These are phyloP conservation scores for Suillus occidentalis DNA, from an alignment of 768 basidiomycete species.

Conservation along the genomic window DNA sequence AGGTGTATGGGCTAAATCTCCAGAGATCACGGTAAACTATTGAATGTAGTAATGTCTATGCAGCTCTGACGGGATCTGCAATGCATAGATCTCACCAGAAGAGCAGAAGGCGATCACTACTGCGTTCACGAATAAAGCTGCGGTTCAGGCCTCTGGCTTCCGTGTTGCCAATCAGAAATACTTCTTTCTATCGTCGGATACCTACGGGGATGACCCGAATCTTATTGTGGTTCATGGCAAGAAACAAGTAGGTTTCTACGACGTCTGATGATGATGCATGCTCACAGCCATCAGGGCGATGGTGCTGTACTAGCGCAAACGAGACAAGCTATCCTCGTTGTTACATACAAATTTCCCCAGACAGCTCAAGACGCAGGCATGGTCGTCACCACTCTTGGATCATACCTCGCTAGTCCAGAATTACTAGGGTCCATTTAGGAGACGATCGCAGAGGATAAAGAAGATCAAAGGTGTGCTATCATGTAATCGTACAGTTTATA, in stretches of 20 bases:
- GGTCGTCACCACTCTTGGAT: slow-evolving; percentile 68
- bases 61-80: slow-evolving; percentile 5
- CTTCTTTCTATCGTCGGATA: slow-evolving; percentile 48
- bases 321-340: slow-evolving; percentile 80
- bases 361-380: slow-evolving; percentile 67
- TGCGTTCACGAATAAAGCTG: slow-evolving; percentile 43
- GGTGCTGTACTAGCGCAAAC: slow-evolving; percentile 79
- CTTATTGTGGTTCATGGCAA: slow-evolving; percentile 59
- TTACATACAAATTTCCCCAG: slow-evolving; percentile 64
- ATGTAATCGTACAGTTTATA: slow-evolving; percentile 4
- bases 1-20: slow-evolving; percentile 33
- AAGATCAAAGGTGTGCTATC: slow-evolving; percentile 7
- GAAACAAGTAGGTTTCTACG: slow-evolving; percentile 59
- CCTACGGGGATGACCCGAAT: slow-evolving; percentile 41
- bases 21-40: slow-evolving; percentile 18
- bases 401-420: slow-evolving; percentile 67
- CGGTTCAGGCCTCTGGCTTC: slow-evolving; percentile 58
- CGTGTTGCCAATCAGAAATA: slow-evolving; percentile 71
- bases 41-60: slow-evolving; percentile 18
- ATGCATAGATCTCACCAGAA: slow-evolving; percentile 22
- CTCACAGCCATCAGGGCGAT: slow-evolving; percentile 50
- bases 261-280: background rate
- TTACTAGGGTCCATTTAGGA: slow-evolving; percentile 42
- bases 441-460: slow-evolving; percentile 6
- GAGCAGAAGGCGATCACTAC: slow-evolving; percentile 27